phyloP scores from a whole-genome alignment of 2,329 filamentous ascomycete species.

The Monosporascus sp. region DNA sequence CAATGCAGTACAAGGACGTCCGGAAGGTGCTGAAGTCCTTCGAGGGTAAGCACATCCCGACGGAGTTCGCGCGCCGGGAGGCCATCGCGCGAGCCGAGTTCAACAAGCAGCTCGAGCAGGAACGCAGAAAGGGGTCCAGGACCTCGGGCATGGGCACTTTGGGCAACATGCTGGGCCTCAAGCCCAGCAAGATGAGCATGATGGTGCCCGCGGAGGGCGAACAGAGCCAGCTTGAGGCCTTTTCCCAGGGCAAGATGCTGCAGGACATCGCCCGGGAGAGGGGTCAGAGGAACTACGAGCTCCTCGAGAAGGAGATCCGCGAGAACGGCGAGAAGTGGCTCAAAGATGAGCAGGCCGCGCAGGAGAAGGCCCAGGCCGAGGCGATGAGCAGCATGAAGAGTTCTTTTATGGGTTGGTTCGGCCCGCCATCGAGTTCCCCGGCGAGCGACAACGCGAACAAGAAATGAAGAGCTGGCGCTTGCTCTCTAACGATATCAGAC shows the following conservation, averaged over 20 bases:
- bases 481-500: not conserved
- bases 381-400: constrained; percentile 90
- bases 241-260: constrained; percentile 93
- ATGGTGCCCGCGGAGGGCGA: constrained; percentile 62
- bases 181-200: constrained; percentile 60
- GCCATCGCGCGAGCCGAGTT: constrained; percentile 81
- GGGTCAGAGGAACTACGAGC: constrained; percentile 84
- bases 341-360: constrained; percentile 82
- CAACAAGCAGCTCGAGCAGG: constrained; percentile 67
- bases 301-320: constrained; percentile 83
- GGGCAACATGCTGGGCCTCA: constrained; percentile 71
- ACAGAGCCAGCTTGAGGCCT: constrained; percentile 66
- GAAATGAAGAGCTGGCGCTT: constrained; percentile 4
- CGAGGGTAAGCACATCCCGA: constrained; percentile 81
- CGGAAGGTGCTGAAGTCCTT: constrained; percentile 84
- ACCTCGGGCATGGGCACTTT: constrained; percentile 64
- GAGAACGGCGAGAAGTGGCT: constrained; percentile 95
- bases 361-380: constrained; percentile 86
- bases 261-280: constrained; percentile 91
- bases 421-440: constrained; percentile 9
- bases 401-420: constrained; percentile 60
- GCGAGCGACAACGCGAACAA: constrained; percentile 6
- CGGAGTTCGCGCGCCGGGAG: constrained; percentile 85
- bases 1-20: constrained; percentile 86
- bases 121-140: constrained; percentile 54